Percentiles rank a stretch among this genome's conserved stretches.
phyloP scores from a whole-genome alignment of 768 basidiomycete species.

The Boletellus ananas region DNA sequence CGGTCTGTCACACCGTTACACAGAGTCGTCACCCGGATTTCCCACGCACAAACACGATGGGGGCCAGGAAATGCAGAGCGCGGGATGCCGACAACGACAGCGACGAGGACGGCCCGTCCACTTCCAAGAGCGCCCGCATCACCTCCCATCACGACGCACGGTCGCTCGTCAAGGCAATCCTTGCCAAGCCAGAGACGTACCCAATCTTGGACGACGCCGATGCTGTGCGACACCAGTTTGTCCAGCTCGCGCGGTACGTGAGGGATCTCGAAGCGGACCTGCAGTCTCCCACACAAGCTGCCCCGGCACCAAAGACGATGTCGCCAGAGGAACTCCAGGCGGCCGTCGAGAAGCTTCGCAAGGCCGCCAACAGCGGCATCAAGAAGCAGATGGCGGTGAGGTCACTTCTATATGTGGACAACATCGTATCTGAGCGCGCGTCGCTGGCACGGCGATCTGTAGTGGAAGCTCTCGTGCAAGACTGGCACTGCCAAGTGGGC shows the following conservation, averaged over 20 bases:
- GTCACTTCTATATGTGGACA: not conserved
- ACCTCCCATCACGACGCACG: slow-evolving; percentile 30
- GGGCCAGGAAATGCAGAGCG: slow-evolving; percentile 36
- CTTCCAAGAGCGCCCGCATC: slow-evolving; percentile 30
- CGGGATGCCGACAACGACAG: slow-evolving; percentile 15
- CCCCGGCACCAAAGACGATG: slow-evolving; percentile 29
- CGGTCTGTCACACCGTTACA: slow-evolving; percentile 20
- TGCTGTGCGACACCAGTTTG: slow-evolving; percentile 24
- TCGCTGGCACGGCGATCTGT: not conserved
- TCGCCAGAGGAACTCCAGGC: slow-evolving; percentile 36
- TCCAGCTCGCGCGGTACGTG: slow-evolving; percentile 34
- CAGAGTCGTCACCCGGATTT: no score
- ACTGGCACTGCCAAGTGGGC: slow-evolving; percentile 42
- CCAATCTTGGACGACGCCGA: slow-evolving; percentile 34
- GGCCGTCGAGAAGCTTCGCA: slow-evolving; percentile 43
- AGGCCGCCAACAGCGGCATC: slow-evolving; percentile 46
- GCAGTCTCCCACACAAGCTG: slow-evolving; percentile 14
- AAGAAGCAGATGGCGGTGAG: slow-evolving; percentile 46
- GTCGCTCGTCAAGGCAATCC: slow-evolving; percentile 35
- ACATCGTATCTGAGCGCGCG: not conserved
- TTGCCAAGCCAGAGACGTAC: slow-evolving; percentile 36
- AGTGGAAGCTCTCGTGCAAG: slow-evolving; percentile 54
- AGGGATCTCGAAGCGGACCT: slow-evolving; percentile 30
- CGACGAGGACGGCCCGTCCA: slow-evolving; percentile 3
- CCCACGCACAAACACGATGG: slow-evolving; percentile 6